phyloP scores from a whole-genome alignment of 345 rosid genomes.

The Eucalyptus curtisii region DNA sequence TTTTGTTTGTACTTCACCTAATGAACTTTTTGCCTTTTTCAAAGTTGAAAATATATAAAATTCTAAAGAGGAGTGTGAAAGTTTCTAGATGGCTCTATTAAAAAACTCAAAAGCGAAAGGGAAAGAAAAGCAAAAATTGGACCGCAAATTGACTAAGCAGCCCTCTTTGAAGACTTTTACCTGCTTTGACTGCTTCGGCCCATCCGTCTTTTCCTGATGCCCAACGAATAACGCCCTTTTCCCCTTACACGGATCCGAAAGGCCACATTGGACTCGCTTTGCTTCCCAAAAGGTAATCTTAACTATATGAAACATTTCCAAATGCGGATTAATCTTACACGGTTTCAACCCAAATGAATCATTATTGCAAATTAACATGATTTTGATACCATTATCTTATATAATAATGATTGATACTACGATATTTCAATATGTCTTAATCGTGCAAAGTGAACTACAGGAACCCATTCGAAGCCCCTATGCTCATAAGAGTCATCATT shows the following conservation, averaged over 20 bases:
- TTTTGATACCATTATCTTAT: neutral
- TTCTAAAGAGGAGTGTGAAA: too few relatives aligned
- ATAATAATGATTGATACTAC: rapidly evolving
- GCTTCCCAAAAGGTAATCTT: neutral
- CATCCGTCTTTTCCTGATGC: neutral
- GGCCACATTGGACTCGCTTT: neutral
- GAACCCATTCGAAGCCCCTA: rapidly evolving
- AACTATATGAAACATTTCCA: rapidly evolving
- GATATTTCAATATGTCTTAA: rapidly evolving
- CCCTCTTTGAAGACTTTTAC: neutral
- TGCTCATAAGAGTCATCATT: neutral
- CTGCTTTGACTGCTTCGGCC: neutral
- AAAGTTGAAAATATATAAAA: neutral
- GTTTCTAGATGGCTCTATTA: neutral
- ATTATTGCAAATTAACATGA: rapidly evolving
- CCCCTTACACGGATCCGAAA: neutral
- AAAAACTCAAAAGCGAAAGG: neutral
- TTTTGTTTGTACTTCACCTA: neutral
- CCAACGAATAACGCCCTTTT: neutral
- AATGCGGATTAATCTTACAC: neutral
- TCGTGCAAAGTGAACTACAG: rapidly evolving
- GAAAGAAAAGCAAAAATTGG: neutral
- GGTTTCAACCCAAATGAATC: neutral
- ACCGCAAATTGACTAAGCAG: rapidly evolving
- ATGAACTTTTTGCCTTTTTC: neutral